phyloP scores from a whole-genome alignment of 805 yeast species.

The Priceomyces fermenticarens region DNA sequence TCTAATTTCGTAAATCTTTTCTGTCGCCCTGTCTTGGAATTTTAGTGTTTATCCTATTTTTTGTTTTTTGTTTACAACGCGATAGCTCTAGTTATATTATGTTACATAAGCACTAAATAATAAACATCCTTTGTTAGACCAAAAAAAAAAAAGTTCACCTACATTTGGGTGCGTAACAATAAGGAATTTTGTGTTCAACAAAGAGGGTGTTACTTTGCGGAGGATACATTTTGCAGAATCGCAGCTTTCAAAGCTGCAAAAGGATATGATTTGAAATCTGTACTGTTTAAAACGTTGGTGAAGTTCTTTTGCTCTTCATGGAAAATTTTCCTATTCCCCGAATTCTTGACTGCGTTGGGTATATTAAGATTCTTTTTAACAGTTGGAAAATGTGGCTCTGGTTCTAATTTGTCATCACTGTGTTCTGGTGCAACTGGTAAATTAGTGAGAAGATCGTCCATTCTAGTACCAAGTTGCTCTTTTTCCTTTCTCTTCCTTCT shows the following conservation, averaged over 20 bases:
- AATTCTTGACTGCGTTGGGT: constrained; percentile 49
- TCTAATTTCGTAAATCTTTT: too few relatives aligned
- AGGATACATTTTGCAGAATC: constrained; percentile 22
- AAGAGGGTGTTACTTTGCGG: too few relatives aligned
- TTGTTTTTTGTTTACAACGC: too few relatives aligned
- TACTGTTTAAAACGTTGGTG: constrained; percentile 52
- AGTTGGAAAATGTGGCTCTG: not conserved
- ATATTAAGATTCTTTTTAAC: constrained; percentile 26
- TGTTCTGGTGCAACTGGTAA: constrained; percentile 36
- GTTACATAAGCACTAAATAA: too few relatives aligned
- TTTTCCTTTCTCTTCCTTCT: constrained; percentile 59
- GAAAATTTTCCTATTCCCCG: constrained; percentile 48
- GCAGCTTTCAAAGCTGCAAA: constrained; percentile 64
- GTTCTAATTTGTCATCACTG: constrained; percentile 9
- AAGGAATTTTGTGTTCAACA: too few relatives aligned
- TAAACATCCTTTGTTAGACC: too few relatives aligned
- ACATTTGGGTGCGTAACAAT: too few relatives aligned
- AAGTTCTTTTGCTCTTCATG: constrained; percentile 58
- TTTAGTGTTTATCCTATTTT: too few relatives aligned
- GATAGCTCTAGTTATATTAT: too few relatives aligned
- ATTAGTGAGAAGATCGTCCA: constrained; percentile 59
- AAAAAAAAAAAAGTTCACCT: too few relatives aligned
- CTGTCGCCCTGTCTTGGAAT: too few relatives aligned
- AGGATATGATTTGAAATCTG: constrained; percentile 55
- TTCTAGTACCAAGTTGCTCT: constrained; percentile 64